Base-by-base conservation (phyloP, 768 basidiomycete genomes). In the Termitomyces sp. region DNA sequence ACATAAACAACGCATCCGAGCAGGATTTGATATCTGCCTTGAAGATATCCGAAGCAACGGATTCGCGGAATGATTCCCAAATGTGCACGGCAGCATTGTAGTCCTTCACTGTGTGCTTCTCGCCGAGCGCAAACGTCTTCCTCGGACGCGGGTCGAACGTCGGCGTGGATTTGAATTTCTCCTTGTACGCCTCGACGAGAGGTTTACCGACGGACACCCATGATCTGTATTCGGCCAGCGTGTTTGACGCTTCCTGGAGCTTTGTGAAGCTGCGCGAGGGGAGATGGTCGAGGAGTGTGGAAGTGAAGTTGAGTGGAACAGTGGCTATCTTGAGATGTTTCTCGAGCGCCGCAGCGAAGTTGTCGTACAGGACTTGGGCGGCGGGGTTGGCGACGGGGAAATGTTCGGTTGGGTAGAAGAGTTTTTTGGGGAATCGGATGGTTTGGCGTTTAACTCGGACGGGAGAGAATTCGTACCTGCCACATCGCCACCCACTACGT, bases 1-100 rank as follows among this genome's bases (percentile, higher is more conserved):
- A 74, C 39, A 74, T 69, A 56, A 74, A 70, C 9, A 74, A 29
- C 0, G 72, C 62, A 15, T 72, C 68, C 11, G 71, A 71, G 42
- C 72, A 72, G 5, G 70, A 70, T 27, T 66, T 60, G 38, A 44
- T 23, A 51, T 71, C 63, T 3, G 65, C 48, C 41, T 66, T 66
- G 56, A 74, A 63, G 9, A 74, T 53, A 20, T 65, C 51, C n/a
- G 60, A 44, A 10, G 60, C 52, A 9, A 74, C 33, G 2, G 57
- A 61, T 10, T 66, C 58, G 12, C 53, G 51, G 50, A 73, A 73
- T 6, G 53, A 48, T 6, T 59, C 60, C n/a, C 70, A 70, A 1
- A 67, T 27, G 3, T 35, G 39, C 7, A 72, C 64, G 5, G 72
- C 66, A 3, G 50, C 52, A 9, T 53, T 50, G 53, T 67, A 75